A percentile compares a stretch with the other conserved stretches of the same genome.
Conservation (phyloP, 305 asterid species). For the Fraxinus xanthoxyloides region DNA sequence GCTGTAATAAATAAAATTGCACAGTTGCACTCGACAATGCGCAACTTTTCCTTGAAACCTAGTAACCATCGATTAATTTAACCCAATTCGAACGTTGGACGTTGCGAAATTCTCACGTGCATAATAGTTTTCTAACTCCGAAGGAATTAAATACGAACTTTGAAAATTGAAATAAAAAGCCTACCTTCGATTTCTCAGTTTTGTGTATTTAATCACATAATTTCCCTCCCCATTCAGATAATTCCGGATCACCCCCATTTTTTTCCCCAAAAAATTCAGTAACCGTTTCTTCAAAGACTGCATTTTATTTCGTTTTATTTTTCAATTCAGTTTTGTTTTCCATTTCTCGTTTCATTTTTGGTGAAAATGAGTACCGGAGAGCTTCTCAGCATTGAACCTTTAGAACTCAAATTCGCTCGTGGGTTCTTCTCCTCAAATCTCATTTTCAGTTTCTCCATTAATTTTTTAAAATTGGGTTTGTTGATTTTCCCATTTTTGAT, state of each 20-base stretch:
- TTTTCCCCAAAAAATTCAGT: neutral
- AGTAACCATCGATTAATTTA: no score
- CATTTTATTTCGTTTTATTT: conserved; percentile 23
- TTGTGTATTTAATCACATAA: neutral
- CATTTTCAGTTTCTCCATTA: neutral
- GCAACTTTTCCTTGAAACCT: no score
- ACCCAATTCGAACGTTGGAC: neutral
- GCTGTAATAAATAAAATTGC: no score
- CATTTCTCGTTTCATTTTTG: no score
- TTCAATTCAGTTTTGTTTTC: neutral
- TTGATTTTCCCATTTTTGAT: neutral
- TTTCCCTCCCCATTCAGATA: conserved; percentile 37
- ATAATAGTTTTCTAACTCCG: neutral
- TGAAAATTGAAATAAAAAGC: neutral
- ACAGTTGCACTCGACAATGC: no score
- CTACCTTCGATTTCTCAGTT: neutral
- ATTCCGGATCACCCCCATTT: conserved; percentile 45
- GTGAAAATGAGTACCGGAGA: conserved; percentile 42
- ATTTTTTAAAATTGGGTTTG: neutral
- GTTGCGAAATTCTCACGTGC: neutral
- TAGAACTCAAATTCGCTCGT: conserved; percentile 57
- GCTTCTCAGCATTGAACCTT: conserved; percentile 46
- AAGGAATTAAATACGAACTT: neutral
- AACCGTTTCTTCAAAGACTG: neutral
- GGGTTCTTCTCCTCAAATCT: conserved; percentile 14